Conservation (phyloP, 306 rosid genomes). For the Rosa lucieae region DNA sequence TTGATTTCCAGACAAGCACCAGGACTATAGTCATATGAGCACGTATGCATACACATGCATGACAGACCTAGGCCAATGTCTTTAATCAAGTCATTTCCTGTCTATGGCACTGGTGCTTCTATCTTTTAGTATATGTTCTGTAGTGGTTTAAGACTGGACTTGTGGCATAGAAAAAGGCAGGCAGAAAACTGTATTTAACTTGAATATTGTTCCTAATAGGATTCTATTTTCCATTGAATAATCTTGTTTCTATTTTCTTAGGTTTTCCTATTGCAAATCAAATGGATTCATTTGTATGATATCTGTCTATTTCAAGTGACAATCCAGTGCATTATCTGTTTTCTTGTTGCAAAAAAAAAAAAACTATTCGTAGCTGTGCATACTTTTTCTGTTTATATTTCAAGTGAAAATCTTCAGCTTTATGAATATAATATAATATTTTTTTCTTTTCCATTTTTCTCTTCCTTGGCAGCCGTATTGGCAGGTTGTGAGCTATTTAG, state of each 20-base stretch:
- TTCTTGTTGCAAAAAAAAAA: background rate
- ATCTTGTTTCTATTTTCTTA: background rate
- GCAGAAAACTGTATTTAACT: background rate
- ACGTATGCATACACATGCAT: background rate
- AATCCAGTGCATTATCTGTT: background rate
- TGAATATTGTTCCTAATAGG: background rate
- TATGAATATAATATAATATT: background rate
- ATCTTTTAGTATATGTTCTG: background rate
- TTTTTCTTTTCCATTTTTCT: conserved; percentile 13
- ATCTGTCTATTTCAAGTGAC: background rate
- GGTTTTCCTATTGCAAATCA: background rate
- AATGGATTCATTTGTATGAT: background rate
- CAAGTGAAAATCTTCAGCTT: background rate
- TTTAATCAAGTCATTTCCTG: background rate
- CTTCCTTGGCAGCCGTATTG: conserved; percentile 76
- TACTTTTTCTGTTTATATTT: background rate
- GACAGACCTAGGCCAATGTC: background rate
- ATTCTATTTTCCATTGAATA: background rate
- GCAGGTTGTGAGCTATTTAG: conserved; percentile 68
- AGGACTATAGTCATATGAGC: background rate
- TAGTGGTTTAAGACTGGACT: background rate
- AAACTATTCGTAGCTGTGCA: background rate
- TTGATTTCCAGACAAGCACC: background rate
- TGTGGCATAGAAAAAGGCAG: background rate
- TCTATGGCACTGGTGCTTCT: background rate